These are phyloP conservation scores for Stenocarpella maydis DNA, from an alignment of 2,329 filamentous ascomycete genomes.

Conservation along the genomic window DNA sequence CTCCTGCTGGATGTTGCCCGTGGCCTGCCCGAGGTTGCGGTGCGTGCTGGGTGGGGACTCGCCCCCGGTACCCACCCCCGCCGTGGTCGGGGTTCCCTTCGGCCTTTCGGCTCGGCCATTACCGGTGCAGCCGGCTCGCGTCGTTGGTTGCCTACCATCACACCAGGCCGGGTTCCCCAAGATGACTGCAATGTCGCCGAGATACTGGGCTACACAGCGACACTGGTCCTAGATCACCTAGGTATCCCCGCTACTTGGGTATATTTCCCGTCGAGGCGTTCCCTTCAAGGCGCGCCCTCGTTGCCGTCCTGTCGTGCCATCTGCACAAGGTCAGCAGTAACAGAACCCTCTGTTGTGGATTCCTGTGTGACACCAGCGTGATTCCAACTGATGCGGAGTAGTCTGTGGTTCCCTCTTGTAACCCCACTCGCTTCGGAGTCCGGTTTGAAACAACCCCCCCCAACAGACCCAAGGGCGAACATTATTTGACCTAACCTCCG, in stretches of 20 bases:
- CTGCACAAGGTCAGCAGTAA: background rate
- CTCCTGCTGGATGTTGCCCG: slow-evolving; percentile 38
- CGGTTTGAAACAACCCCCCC: background rate
- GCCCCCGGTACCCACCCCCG: slow-evolving; percentile 3
- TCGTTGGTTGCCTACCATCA: background rate
- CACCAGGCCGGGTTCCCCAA: background rate
- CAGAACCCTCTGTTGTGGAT: no score
- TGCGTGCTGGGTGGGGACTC: slow-evolving; percentile 33
- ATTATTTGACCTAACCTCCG: slow-evolving; percentile 11
- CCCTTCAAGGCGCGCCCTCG: no score
- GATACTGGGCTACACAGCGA: background rate
- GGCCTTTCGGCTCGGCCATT: background rate
- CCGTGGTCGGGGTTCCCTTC: background rate
- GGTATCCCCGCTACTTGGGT: no score
- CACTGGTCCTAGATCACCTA: background rate
- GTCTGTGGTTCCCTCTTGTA: background rate
- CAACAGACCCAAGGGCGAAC: background rate
- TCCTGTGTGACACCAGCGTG: background rate
- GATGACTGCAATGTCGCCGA: background rate
- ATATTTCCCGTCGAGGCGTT: background rate
- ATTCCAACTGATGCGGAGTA: background rate
- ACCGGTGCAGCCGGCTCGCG: background rate
- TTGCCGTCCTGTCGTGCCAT: background rate
- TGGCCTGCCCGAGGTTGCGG: slow-evolving; percentile 31
- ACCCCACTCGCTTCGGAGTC: slow-evolving; percentile 13